phyloP scores from a whole-genome alignment of 129 eudicot species.

The Lonicera japonica region DNA sequence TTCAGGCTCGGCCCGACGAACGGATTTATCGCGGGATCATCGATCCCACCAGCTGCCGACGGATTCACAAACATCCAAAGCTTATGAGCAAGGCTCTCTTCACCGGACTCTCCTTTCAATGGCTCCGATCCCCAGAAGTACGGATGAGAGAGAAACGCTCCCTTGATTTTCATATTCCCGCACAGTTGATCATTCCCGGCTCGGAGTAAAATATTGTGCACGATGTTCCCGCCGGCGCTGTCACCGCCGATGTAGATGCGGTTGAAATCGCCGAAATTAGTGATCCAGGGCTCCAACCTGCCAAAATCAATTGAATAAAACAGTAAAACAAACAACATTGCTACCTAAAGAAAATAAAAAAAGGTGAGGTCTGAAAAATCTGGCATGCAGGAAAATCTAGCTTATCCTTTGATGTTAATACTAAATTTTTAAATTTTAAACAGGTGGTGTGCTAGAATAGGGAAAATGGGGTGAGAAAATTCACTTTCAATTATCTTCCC shows the following conservation, averaged over 20 bases:
- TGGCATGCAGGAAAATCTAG: no score
- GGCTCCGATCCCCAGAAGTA: conserved; percentile 24
- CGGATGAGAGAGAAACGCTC: conserved; percentile 18
- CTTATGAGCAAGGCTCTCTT: not conserved
- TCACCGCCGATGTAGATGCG: conserved; percentile 33
- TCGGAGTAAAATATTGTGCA: no score
- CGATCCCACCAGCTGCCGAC: conserved; percentile 4
- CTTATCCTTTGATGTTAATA: no score
- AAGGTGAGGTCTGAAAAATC: no score
- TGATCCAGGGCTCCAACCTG: conserved; percentile 33
- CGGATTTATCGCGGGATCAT: conserved; percentile 21
- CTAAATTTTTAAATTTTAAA: no score
- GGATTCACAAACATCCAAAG: conserved; percentile 9
- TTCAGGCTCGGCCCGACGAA: conserved; percentile 4
- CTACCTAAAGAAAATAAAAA: no score
- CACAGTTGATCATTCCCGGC: conserved; percentile 12
- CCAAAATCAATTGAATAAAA: no score
- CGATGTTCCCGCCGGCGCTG: conserved; percentile 44
- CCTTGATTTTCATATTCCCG: conserved; percentile 12
- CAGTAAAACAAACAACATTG: no score
- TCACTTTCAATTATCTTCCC: no score
- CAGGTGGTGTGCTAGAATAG: no score
- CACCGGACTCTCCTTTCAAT: no score
- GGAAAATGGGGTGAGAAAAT: no score
- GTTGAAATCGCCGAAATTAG: conserved; percentile 21